Conservation (phyloP, 2,329 filamentous ascomycete species). For the Trichoderma brevicompactum region DNA sequence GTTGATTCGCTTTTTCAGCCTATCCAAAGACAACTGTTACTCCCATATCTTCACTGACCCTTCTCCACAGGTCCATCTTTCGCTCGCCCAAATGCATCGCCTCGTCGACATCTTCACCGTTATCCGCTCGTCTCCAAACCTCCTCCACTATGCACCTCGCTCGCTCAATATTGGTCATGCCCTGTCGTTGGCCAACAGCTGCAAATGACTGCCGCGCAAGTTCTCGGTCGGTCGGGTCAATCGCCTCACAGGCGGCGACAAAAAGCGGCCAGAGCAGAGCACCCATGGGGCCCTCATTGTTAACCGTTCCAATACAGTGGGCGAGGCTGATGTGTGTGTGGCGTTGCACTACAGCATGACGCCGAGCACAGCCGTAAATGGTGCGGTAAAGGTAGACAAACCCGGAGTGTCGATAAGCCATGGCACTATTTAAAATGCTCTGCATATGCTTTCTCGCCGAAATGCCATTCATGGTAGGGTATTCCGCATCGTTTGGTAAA, state of each 20-base stretch:
- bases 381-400: conserved; percentile 63
- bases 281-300: conserved; percentile 62
- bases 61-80: conserved; percentile 55
- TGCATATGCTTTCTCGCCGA: conserved; percentile 45
- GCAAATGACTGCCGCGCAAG: conserved; percentile 57
- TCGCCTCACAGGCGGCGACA: conserved; percentile 64
- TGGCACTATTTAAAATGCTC: conserved; percentile 62
- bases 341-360: conserved; percentile 56
- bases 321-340: conserved; percentile 55
- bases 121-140: conserved; percentile 62
- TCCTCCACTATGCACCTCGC: conserved; percentile 65
- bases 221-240: conserved; percentile 52
- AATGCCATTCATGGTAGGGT: conserved; percentile 33
- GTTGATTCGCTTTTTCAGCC: conserved; percentile 28
- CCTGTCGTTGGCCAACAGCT: conserved; percentile 60
- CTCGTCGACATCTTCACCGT: conserved; percentile 30
- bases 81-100: conserved; percentile 31
- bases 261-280: conserved; percentile 69
- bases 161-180: conserved; percentile 67
- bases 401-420: conserved; percentile 63
- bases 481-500: conserved; percentile 34
- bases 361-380: conserved; percentile 54
- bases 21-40: conserved; percentile 64
- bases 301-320: conserved; percentile 61
- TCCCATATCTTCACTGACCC: conserved; percentile 62